phyloP scores from a whole-genome alignment of 2,329 filamentous ascomycete species.

The Samsoniella hepiali region DNA sequence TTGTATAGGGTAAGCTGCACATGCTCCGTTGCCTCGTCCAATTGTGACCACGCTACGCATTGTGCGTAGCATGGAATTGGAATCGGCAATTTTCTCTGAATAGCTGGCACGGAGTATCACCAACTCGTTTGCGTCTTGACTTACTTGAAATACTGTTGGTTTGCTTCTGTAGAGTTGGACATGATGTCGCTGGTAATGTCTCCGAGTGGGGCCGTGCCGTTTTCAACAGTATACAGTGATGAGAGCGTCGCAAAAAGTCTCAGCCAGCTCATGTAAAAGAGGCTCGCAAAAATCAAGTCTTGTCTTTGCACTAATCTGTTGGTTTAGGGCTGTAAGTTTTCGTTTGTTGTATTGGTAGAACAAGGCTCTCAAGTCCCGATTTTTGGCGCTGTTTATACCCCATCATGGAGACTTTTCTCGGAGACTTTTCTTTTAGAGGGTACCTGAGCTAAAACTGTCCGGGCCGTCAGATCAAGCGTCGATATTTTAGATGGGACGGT shows the following conservation, averaged over 20 bases:
- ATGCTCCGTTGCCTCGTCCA: neutral
- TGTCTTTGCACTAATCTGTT: neutral
- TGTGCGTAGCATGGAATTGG: no score
- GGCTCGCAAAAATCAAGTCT: neutral
- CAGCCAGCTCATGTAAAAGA: constrained; percentile 2
- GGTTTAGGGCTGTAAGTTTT: neutral
- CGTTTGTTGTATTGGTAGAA: neutral
- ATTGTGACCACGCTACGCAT: no score
- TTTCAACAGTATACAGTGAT: neutral
- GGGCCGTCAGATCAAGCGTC: neutral
- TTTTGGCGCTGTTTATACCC: constrained; percentile 8
- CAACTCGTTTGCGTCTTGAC: constrained; percentile 20
- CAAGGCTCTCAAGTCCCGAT: neutral
- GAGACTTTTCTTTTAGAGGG: constrained; percentile 4
- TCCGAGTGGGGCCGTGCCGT: neutral
- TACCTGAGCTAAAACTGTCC: neutral
- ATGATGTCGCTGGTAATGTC: constrained; percentile 24
- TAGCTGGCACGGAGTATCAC: no score
- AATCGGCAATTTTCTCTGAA: no score
- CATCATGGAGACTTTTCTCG: constrained; percentile 13
- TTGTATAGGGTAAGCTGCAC: neutral
- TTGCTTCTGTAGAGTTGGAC: constrained; percentile 32
- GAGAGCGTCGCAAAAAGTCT: neutral
- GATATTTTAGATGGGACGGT: neutral
- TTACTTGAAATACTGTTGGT: constrained; percentile 44